Percentiles rank a stretch among this genome's conserved stretches.
Evolutionary conservation across 2,329 filamentous ascomycete genomes (phyloP).

Genomic region (Alternaria postmessia): DNA sequence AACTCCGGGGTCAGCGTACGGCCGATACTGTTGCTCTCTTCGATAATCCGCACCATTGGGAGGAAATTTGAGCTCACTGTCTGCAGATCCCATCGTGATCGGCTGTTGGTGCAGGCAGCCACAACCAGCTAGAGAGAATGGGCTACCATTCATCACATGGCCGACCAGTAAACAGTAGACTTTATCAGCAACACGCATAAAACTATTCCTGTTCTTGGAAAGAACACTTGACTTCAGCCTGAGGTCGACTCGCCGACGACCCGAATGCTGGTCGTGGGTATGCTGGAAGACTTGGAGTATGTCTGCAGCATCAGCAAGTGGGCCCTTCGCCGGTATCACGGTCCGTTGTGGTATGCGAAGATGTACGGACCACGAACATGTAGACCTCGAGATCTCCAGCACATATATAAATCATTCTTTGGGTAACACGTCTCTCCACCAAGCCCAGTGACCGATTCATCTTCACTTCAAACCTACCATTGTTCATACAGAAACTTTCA

Average conservation of each 20-base stretch:
- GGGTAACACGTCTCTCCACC: neutral
- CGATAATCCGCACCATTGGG: neutral
- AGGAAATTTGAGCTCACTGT: neutral
- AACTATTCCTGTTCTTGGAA: neutral
- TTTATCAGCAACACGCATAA: neutral
- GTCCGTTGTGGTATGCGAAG: neutral
- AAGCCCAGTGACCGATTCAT: neutral
- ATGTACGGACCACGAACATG: neutral
- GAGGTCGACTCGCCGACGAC: constrained; percentile 1
- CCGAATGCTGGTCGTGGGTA: neutral
- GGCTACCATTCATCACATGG: neutral
- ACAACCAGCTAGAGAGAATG: neutral
- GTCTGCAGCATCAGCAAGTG: constrained; percentile 5
- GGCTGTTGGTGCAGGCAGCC: neutral
- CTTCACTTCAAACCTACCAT: neutral
- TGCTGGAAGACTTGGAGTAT: neutral
- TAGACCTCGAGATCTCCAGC: neutral
- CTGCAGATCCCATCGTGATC: neutral
- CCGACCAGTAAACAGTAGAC: neutral
- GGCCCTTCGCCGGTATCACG: neutral
- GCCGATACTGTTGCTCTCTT: neutral
- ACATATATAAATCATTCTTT: neutral
- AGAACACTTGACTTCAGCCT: neutral
- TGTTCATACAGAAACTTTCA: neutral
- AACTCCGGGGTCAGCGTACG: neutral